Evolutionary conservation across 257 asterid genomes (phyloP).

Genomic region (Orobanche coerulescens): DNA sequence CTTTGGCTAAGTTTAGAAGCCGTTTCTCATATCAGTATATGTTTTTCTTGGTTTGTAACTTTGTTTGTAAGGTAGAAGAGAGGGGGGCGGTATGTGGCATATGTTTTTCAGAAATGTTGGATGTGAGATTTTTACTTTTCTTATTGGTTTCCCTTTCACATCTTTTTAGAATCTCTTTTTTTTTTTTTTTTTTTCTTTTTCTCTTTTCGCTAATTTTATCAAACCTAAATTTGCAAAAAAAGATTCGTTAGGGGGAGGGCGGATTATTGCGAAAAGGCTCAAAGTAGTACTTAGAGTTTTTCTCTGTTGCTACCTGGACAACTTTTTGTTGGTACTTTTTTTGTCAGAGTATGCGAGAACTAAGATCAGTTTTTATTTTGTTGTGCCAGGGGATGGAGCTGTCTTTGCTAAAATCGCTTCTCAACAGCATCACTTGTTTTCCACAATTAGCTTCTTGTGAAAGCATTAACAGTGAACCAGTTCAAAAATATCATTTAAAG

Average conservation of each 20-base stretch:
- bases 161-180: neutral
- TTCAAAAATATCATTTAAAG: conserved; percentile 45
- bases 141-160: neutral
- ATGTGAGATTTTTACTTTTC: neutral
- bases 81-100: neutral
- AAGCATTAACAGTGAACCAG: conserved; percentile 48
- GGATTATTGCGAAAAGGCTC: neutral
- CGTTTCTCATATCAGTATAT: neutral
- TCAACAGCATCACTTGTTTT: conserved; percentile 50
- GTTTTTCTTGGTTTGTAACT: neutral
- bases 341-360: neutral
- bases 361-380: conserved; percentile 19
- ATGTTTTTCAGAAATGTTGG: neutral
- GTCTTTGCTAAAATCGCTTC: conserved; percentile 54
- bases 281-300: neutral
- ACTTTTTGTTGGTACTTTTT: neutral
- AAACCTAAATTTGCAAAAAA: neutral
- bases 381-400: conserved; percentile 68
- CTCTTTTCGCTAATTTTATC: neutral
- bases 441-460: conserved; percentile 45
- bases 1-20: neutral
- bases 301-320: neutral
- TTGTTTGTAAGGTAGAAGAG: too few species aligned
- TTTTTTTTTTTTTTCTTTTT: neutral
- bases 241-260: neutral